Conservation (phyloP, 108 stramenopile species). For the Skeletonema menzelii region DNA sequence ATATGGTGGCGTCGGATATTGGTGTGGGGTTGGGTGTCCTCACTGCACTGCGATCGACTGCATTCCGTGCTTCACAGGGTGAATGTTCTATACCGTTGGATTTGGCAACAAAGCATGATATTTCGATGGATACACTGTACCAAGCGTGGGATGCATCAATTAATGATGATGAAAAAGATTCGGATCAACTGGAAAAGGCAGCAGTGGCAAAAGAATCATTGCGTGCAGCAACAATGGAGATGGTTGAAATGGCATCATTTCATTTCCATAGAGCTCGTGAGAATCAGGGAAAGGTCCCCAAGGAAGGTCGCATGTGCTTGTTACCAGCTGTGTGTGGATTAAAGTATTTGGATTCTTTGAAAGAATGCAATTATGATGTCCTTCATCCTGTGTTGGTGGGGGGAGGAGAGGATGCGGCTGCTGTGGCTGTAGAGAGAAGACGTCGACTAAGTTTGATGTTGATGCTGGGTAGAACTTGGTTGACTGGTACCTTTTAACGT, state of each 20-base stretch:
- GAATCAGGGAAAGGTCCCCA: conserved; percentile 64
- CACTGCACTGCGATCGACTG: conserved; percentile 65
- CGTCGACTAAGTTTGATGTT: conserved; percentile 43
- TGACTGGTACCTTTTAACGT: conserved; percentile 69
- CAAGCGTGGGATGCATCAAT: conserved; percentile 9
- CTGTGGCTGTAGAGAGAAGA: conserved; percentile 38
- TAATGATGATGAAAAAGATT: conserved; percentile 7
- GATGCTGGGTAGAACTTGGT: conserved; percentile 62
- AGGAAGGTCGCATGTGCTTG: conserved; percentile 50
- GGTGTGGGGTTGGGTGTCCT: conserved; percentile 77
- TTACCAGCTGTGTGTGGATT: conserved; percentile 72
- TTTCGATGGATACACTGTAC: conserved; percentile 35
- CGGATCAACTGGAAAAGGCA: background rate
- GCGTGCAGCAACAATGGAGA: conserved; percentile 53
- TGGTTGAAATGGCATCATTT: conserved; percentile 57
- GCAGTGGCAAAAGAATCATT: conserved; percentile 17
- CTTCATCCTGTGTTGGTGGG: conserved; percentile 43
- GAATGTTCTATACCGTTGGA: conserved; percentile 69
- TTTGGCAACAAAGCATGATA: conserved; percentile 30
- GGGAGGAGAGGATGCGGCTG: conserved; percentile 12
- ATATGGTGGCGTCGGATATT: conserved; percentile 67
- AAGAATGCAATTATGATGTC: conserved; percentile 72
- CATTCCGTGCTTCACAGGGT: conserved; percentile 55
- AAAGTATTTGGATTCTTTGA: conserved; percentile 62
- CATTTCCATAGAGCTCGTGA: conserved; percentile 63